A percentile compares a stretch with the other conserved stretches of the same genome.
These are phyloP conservation scores for Cadophora sp. DNA, from an alignment of 2,329 filamentous ascomycete species.

Conservation along the genomic window DNA sequence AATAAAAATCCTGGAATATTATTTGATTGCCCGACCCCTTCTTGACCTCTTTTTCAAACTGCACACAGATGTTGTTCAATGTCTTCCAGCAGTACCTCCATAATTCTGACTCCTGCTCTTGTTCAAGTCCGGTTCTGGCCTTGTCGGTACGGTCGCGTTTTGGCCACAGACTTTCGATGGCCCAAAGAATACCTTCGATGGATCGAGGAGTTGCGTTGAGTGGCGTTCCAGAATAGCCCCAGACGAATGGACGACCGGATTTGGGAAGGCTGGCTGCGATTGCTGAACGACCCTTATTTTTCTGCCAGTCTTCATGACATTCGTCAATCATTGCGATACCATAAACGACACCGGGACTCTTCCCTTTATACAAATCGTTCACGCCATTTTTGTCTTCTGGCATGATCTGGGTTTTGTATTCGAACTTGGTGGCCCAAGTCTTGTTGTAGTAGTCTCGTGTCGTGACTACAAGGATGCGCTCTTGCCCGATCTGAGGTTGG, in stretches of 20 bases:
- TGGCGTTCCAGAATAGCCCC: slow-evolving; percentile 37
- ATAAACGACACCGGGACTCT: slow-evolving; percentile 27
- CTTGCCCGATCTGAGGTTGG: slow-evolving; percentile 19
- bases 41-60: slow-evolving; percentile 28
- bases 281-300: slow-evolving; percentile 22
- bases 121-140: slow-evolving; percentile 8
- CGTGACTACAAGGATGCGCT: slow-evolving; percentile 31
- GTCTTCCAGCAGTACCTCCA: slow-evolving; percentile 15
- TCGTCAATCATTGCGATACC: slow-evolving; percentile 38
- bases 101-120: slow-evolving; percentile 10
- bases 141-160: neutral
- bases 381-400: neutral
- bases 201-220: slow-evolving; percentile 24
- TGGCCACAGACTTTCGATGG: slow-evolving; percentile 29
- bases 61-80: slow-evolving; percentile 24
- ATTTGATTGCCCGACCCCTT: slow-evolving; percentile 10
- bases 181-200: slow-evolving; percentile 31
- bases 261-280: slow-evolving; percentile 26
- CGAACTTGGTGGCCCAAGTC: slow-evolving; percentile 24
- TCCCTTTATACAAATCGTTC: neutral
- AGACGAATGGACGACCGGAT: slow-evolving; percentile 26
- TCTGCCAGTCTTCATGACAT: slow-evolving; percentile 31
- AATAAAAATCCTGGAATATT: slow-evolving; percentile 7
- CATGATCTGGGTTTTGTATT: slow-evolving; percentile 18
- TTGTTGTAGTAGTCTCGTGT: slow-evolving; percentile 22